Evolutionary conservation across 2,329 filamentous ascomycete species (phyloP), one percentile per base, ranked within the genome.

Genomic region (Magnaporthales sp.): DNA sequence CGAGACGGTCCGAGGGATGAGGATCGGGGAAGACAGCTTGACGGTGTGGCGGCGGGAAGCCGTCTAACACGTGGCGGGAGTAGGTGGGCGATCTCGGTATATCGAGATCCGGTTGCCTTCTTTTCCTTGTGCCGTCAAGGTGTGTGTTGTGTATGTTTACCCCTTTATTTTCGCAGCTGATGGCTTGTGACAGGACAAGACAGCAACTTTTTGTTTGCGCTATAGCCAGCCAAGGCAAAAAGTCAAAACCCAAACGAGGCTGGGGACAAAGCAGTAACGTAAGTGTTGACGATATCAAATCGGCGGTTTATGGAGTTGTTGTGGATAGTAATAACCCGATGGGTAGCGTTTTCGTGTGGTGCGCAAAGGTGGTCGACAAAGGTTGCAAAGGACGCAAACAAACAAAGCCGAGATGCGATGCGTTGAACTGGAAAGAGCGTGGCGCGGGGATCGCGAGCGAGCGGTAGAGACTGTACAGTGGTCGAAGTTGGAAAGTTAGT

Each of bases 11-110:
- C 92, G 91, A 79, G 91, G 90, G 75, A 96, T 86, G 75, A 96
- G 85, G 80, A 95, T 84, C 83, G 86, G 89, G 78, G 93, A 91
- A 89, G 93, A 94, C 92, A 96, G 89, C 83, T 96, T 96, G 91
- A 90, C 91, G 92, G 92, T 94, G 80, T 91, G 91, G 81, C 76
- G 30, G 10, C n/a, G 10, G n/a, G 26, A 63, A 29, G 27, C 6
- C 68, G 70, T 75, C 71, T 70, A 70, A 70, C 69, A 15, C 15
- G 38, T 7, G 38, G 38, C 19, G 38, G 15, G 38, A 46, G 38
- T 19, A 46, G 38, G 38, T 46, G 38, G 15, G 5, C 15, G 38
- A 46, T 46, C 38, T 46, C 38, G 38, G n/a, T 19, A 5, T 46
- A 19, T 46, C 38, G 38, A 46, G 38, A 46, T 46, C 38, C 15